These are phyloP conservation scores for Aphanoascus verrucosus DNA, from an alignment of 2,329 filamentous ascomycete genomes.

Conservation along the genomic window DNA sequence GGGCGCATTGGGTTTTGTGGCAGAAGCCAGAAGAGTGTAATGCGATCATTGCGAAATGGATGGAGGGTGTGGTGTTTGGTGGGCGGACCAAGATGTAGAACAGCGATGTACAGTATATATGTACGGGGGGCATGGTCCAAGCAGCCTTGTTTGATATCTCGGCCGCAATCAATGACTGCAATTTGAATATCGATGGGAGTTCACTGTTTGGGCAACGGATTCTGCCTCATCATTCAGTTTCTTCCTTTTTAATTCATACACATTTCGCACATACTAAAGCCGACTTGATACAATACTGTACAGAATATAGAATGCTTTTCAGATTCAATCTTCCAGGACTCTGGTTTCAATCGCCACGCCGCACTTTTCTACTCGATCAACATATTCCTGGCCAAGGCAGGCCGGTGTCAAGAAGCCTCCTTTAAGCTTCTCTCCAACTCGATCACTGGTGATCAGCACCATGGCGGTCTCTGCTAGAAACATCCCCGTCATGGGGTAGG, in stretches of 20 bases:
- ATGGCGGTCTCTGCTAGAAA: constrained; percentile 38
- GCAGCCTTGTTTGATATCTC: no score
- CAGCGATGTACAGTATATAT: neutral
- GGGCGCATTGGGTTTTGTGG: constrained; percentile 73
- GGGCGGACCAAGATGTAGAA: constrained; percentile 31
- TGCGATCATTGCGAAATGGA: constrained; percentile 54
- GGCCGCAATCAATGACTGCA: no score
- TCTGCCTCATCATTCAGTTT: no score
- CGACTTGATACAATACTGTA: no score
- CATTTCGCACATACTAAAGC: no score
- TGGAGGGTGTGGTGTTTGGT: constrained; percentile 46
- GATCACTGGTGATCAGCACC: constrained; percentile 33
- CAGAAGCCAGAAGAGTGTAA: constrained; percentile 65
- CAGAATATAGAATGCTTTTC: neutral
- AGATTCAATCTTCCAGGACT: constrained; percentile 23
- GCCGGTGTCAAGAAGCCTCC: constrained; percentile 42
- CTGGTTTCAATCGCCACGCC: constrained; percentile 35
- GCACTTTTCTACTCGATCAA: constrained; percentile 36
- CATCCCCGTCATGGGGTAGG: constrained; percentile 37
- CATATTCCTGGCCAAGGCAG: constrained; percentile 37
- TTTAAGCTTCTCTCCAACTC: constrained; percentile 32
- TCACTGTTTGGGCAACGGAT: no score
- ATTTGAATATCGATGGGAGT: no score
- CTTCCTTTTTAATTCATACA: no score
- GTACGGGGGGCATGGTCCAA: no score